Base-by-base conservation (phyloP, 2,329 filamentous ascomycete genomes). In the Aureobasidium sp. region DNA sequence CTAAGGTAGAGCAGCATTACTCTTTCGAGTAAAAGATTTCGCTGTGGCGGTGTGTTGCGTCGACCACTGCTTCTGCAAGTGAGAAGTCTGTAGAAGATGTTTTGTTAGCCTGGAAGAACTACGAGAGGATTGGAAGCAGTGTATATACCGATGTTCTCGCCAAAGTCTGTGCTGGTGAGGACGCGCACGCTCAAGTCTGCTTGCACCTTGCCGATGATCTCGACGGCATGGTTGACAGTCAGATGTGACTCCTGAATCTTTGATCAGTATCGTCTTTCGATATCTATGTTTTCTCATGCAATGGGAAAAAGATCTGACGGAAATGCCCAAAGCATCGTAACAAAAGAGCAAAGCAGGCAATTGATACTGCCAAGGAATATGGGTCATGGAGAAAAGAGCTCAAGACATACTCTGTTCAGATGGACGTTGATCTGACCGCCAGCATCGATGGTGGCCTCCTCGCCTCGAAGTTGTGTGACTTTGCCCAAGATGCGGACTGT, bases 401-500 rank as follows among this genome's bases (percentile, higher is more conserved):
- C 9, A 3, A 77, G 30, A 68, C 81, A 64, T 77, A 91, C 89
- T 55, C 87, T 81, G 71, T 90, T 91, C 66, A 97, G 74, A 21
- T 88, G 77, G 1, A 91, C 80, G 0, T 86, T 89, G 30, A 97
- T 83, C 27, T 85, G 82, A 0, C 93, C 93, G 2, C 80, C 87
- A 7, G 90, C 87, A 62, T 96, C 91, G 34, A 97, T 82, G 6
- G 85, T 85, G 0, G 91, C 93, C 55, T 84, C 82, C 58, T 94
- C 89, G 67, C 92, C 92, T 57, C 87, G 86, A 29, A 97, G 80
- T 69, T 94, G 87, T 4, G 84, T 83, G 50, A 97, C 91, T 69
- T 88, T 91, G 69, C 94, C 94, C 5, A 96, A 81, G 61, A 97
- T 80, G 68, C 91, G 91, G 65, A 97, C 89, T 64, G 89, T 89